Percentiles rank a stretch among this genome's conserved stretches.
Evolutionary conservation across 164 flowering plant species (phyloP).

Genomic region (Malania oleifera): DNA sequence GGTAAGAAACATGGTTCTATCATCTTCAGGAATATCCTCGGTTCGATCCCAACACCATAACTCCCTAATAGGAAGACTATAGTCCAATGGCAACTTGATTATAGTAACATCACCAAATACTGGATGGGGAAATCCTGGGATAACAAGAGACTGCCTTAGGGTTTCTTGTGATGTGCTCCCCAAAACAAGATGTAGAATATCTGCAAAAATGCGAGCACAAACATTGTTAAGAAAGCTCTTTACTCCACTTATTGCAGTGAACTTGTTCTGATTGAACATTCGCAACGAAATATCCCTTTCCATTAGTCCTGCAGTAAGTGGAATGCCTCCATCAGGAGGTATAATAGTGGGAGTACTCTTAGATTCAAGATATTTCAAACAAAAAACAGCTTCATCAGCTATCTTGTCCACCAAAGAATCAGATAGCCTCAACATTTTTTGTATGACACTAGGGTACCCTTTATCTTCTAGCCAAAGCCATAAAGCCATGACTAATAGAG

Average conservation of each 20-base stretch:
- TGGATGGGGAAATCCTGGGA: slow-evolving; percentile 33
- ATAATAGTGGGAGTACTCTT: neutral
- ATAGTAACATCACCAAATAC: slow-evolving; percentile 22
- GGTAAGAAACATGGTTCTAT: slow-evolving; percentile 34
- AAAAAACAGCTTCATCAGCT: slow-evolving; percentile 24
- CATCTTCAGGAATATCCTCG: slow-evolving; percentile 14
- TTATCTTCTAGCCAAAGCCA: slow-evolving; percentile 37
- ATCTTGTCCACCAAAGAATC: slow-evolving; percentile 7
- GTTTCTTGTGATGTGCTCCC: neutral
- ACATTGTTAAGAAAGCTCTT: slow-evolving; percentile 18
- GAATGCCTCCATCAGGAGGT: slow-evolving; percentile 6
- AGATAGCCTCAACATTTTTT: neutral
- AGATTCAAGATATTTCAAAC: slow-evolving; percentile 15
- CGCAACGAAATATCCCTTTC: slow-evolving; percentile 14
- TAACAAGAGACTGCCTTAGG: slow-evolving; percentile 1
- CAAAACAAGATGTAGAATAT: slow-evolving; percentile 14
- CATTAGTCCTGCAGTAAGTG: slow-evolving; percentile 9
- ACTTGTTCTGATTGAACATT: slow-evolving; percentile 11
- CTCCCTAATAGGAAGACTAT: neutral
- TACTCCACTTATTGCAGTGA: slow-evolving; percentile 17
- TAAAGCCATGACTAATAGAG: slow-evolving; percentile 30
- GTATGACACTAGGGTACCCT: slow-evolving; percentile 13
- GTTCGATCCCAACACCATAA: slow-evolving; percentile 17
- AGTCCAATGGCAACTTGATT: neutral
- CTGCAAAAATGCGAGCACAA: slow-evolving; percentile 26